Evolutionary conservation across 139 green algal species (phyloP), one percentile per base, ranked within the genome.

Genomic region (Chlorella ohadii): DNA sequence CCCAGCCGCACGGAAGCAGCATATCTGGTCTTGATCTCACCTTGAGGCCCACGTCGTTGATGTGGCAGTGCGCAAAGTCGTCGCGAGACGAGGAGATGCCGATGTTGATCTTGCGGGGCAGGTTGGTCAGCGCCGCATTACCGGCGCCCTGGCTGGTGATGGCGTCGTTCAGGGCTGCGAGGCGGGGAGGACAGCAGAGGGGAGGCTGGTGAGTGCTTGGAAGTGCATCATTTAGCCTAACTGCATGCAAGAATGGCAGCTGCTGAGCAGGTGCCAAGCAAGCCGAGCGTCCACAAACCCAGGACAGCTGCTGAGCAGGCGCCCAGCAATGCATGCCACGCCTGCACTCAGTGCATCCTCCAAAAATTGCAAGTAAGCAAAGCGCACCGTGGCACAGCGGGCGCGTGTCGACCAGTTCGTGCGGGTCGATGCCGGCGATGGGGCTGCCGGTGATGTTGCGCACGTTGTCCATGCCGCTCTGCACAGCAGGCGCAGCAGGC

Each of bases 61-160:
- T 99, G 89, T 99, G 95, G 41, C 96, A 96, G 91, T 99, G 97
- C 44, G 95, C 95, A 88, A 98, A 99, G 81, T 98, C 91, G 87
- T 99, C 97, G 38, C 95, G 92, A 0, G 88, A 93, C 47, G 93
- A 89, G 17, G 94, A 94, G 41, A 99, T 89, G 70, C 90, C 95
- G 47, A 99, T 94, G 90, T 99, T 99, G 89, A 98, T 95, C 91
- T 99, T 99, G 87, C 95, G 92, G 7, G 95, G 95, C 84, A 99
- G 92, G 91, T 99, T 99, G 72, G 92, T 89, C 44, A 99, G 92
- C 82, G 96, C 93, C 13, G 89, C 72, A 74, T 97, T 97, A 79
- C 96, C 96, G 31, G 91, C 84, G 33, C 90, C 88, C 47, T 88
- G 59, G 66, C 92, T 89, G 19, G 91, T 96, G 84, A 95, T 92